Base-by-base conservation (phyloP, 768 basidiomycete genomes). In the Cantharellus cinnabarinus region DNA sequence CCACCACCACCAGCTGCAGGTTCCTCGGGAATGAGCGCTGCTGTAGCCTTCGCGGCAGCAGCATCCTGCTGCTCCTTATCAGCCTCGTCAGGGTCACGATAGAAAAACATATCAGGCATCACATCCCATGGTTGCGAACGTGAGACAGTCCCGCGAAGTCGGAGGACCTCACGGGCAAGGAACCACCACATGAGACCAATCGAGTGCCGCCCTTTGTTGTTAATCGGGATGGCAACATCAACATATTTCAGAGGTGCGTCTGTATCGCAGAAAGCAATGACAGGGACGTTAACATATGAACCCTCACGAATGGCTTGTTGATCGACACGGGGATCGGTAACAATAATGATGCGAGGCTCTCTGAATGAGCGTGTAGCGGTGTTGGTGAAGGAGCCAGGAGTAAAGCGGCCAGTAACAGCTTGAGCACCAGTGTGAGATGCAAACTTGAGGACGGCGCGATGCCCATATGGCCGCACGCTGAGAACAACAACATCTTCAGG, bases 281-380 rank as follows among this genome's bases (percentile, higher is more conserved):
- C 95, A 67, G 95, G 95, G 73, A 99, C 98, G 84, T 99, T 99
- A 72, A 98, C 95, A 71, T 98, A 99, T 60, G 94, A 94, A 52
- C 95, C 93, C 76, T 99, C 95, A 66, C 95, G 89, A 75, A 99
- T 99, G 64, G 95, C 95, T 75, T 99, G 95, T 79, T 98, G 95
- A 76, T 98, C 95, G 64, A 97, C 89, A 65, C 95, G 89, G 65
- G 95, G 95, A 76, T 99, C 95, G 71, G 94, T 97, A 63, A 99
- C 94, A 68, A 99, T 71, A 72, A 99, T 93, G 62, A 99, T 80
- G 67, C 95, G 89, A 66, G 95, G 95, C 75, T 99, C 95, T 78
- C 97, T 98, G 87, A 98, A 99, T 62, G 91, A 95, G 68, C 89
- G 89, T 66, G 90, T 95, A 78, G 94, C 94, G 79, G 97, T 97